Evolutionary conservation across 1,139 yeast species (phyloP), one percentile per base, ranked within the genome.

Genomic region (Hyphopichia khmerensis): DNA sequence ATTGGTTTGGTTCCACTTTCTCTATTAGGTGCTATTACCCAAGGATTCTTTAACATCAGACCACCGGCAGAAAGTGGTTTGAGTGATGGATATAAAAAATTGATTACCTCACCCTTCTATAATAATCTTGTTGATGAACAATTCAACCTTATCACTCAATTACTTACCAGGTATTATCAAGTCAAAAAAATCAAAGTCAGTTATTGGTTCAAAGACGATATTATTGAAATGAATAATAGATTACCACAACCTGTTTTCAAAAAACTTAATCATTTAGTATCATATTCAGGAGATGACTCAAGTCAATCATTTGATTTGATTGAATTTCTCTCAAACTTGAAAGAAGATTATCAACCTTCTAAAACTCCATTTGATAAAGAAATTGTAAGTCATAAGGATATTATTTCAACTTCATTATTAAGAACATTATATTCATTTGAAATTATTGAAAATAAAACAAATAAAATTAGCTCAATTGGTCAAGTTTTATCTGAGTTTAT

Each of bases 121-220:
- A 68, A 72, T 33, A 75, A 77, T 18, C 53, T 71, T 21, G 77
- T 84, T 48, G 84, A 85, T 45, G 72, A 76, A 48, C 82, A 84
- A 43, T 69, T 87, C 48, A 85, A 85, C 50, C 68, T 88, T 43
- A 62, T 91, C 26, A 82, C 95, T 14, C 84, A 82, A 51, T 77
- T 84, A 26, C 74, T 91, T 52, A 86, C 90, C 44, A 80, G 98
- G 57, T 93, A 88, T 62, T 90, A 84, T 60, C 97, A 91, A 59
- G 84, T 80, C 44, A 88, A 86, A 57, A 82, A 78, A 45, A 74
- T 87, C 24, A 65, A 69, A 35, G 77, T 82, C 30, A 67, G 69
- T 24, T 80, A 76, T 43, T 86, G 89, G 83, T 85, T 75, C 58
- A 78, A 78, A 35, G 76, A 76, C 13, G 73, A 70, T 11, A 52